These are phyloP conservation scores for Saccharomyces pastorianus DNA, from an alignment of 1,139 yeast genomes.

Conservation along the genomic window DNA sequence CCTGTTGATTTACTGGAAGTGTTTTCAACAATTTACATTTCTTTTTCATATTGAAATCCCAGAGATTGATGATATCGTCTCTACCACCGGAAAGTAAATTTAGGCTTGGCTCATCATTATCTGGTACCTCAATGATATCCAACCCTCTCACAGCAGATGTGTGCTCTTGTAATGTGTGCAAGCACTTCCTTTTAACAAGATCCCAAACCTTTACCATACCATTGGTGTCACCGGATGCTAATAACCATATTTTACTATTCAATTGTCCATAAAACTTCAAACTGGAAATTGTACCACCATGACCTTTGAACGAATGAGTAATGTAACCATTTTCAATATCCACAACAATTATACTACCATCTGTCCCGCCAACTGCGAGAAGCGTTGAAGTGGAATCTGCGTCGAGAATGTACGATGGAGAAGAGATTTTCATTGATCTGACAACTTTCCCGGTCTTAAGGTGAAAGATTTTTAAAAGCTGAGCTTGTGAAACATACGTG, in stretches of 20 bases:
- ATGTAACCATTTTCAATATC: constrained; percentile 82
- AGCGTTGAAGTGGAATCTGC: constrained; percentile 76
- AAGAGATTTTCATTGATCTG: constrained; percentile 51
- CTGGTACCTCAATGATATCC: constrained; percentile 50
- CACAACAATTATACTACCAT: constrained; percentile 87
- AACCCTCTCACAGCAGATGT: constrained; percentile 81
- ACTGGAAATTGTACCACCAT: constrained; percentile 85
- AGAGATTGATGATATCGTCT: constrained; percentile 54
- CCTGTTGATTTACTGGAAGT: constrained; percentile 63
- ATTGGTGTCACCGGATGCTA: constrained; percentile 82
- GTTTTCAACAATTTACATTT: constrained; percentile 54
- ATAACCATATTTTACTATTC: constrained; percentile 64
- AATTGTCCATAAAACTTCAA: constrained; percentile 65
- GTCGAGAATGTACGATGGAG: constrained; percentile 76
- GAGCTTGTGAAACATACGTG: constrained; percentile 76
- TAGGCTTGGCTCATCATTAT: constrained; percentile 10
- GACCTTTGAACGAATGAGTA: constrained; percentile 89
- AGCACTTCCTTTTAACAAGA: constrained; percentile 66
- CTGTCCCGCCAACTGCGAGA: constrained; percentile 91
- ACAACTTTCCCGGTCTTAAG: constrained; percentile 38
- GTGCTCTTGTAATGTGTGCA: constrained; percentile 64
- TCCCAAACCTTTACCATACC: constrained; percentile 88
- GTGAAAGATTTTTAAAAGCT: constrained; percentile 60
- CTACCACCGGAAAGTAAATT: constrained; percentile 77
- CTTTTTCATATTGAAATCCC: constrained; percentile 44